phyloP scores from a whole-genome alignment of 768 basidiomycete genomes.

The Calocybe indica region DNA sequence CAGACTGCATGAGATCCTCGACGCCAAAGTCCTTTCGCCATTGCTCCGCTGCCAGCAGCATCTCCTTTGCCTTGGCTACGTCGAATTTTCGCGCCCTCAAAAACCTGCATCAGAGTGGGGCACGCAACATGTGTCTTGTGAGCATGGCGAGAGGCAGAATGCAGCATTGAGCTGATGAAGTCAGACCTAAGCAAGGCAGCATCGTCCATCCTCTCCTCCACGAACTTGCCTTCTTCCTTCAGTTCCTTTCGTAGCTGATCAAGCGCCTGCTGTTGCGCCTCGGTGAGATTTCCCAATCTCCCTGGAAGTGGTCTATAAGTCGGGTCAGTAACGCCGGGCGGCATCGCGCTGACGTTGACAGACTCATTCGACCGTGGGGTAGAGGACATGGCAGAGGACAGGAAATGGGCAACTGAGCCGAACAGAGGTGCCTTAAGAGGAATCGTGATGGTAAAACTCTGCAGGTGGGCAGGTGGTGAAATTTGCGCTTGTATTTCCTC shows the following conservation, averaged over 20 bases:
- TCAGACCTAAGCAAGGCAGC: constrained; percentile 55
- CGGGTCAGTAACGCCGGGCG: constrained; percentile 55
- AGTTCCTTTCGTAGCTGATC: constrained; percentile 63
- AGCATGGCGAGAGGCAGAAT: background rate
- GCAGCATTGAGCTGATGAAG: background rate
- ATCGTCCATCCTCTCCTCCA: constrained; percentile 64
- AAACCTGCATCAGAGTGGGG: constrained; percentile 47
- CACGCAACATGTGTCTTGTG: background rate
- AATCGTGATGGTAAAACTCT: no score
- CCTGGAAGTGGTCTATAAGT: constrained; percentile 65
- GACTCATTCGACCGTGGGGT: constrained; percentile 2
- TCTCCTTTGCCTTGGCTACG: constrained; percentile 70
- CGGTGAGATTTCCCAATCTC: constrained; percentile 66
- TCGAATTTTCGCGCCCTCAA: constrained; percentile 93
- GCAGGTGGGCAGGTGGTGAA: no score
- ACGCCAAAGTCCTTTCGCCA: constrained; percentile 88
- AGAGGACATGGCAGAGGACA: no score
- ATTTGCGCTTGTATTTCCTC: no score
- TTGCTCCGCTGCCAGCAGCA: constrained; percentile 77
- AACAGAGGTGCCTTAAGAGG: no score
- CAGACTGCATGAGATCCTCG: constrained; percentile 66
- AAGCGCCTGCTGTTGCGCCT: constrained; percentile 55
- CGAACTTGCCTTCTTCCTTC: constrained; percentile 52
- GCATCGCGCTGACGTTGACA: constrained; percentile 50
- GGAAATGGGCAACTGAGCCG: no score